phyloP scores from a whole-genome alignment of 345 rosid genomes.

The Kernera saxatilis region DNA sequence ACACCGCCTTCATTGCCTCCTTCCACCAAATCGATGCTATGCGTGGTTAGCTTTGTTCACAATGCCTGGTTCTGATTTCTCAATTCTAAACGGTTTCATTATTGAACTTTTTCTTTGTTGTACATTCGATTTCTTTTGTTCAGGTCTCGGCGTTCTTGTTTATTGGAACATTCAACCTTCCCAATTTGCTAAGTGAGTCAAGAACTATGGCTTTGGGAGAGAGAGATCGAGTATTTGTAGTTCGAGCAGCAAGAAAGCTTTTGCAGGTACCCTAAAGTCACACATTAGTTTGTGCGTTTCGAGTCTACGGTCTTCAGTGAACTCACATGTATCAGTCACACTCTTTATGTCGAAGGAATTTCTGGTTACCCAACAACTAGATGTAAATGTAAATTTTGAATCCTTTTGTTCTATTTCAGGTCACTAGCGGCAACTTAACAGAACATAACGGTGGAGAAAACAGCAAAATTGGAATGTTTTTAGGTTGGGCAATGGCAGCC shows the following conservation, averaged over 20 bases:
- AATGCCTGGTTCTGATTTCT: not conserved
- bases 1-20: constrained; percentile 38
- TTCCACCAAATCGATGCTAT: constrained; percentile 52
- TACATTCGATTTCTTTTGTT: not conserved
- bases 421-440: constrained; percentile 23
- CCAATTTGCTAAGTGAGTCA: constrained; percentile 22
- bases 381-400: not conserved
- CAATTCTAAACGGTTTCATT: not conserved
- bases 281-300: not conserved
- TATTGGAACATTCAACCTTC: constrained; percentile 49
- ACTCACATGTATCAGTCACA: not conserved
- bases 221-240: constrained; percentile 39
- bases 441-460: constrained; percentile 33
- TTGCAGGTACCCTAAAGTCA: constrained; percentile 47
- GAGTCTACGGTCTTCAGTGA: not conserved
- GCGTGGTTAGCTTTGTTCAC: constrained; percentile 45
- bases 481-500: constrained; percentile 89
- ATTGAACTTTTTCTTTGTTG: not conserved
- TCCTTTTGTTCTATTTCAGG: constrained; percentile 40
- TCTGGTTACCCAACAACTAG: not conserved
- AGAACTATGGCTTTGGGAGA: constrained; percentile 23
- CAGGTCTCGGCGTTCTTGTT: constrained; percentile 54
- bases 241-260: constrained; percentile 53
- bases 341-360: not conserved
- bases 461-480: constrained; percentile 43